Conservation (phyloP, 163 green algal genomes). For the Prototheca wickerhamii region DNA sequence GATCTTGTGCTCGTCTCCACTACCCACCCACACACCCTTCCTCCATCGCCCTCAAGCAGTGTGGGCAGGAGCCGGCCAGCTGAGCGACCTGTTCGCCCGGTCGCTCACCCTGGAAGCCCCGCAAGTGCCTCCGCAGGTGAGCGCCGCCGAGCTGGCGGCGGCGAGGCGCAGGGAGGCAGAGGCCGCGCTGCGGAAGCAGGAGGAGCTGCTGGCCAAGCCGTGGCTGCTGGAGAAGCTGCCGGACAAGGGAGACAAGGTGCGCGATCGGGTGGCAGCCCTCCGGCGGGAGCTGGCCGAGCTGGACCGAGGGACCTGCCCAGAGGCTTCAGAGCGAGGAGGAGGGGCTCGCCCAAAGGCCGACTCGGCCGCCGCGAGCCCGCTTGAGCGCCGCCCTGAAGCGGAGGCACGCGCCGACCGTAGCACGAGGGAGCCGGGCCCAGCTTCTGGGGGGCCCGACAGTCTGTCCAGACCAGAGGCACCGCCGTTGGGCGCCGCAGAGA, state of each 20-base stretch:
- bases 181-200: constrained; percentile 13
- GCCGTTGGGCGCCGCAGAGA: too few relatives aligned
- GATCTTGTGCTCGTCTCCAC: too few relatives aligned
- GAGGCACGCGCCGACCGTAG: too few relatives aligned
- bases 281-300: constrained; percentile 4
- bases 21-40: too few relatives aligned
- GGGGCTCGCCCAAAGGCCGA: too few relatives aligned
- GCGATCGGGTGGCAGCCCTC: constrained; percentile 11
- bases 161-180: constrained; percentile 9
- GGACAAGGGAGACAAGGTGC: constrained; percentile 29
- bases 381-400: too few relatives aligned
- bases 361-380: too few relatives aligned
- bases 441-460: too few relatives aligned
- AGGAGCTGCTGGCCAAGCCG: constrained; percentile 12
- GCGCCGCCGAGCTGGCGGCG: constrained; percentile 3
- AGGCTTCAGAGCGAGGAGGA: too few relatives aligned
- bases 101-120: constrained; percentile 8
- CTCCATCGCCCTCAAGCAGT: constrained; percentile 1
- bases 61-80: constrained; percentile 10
- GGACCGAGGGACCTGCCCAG: too few relatives aligned
- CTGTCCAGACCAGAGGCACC: too few relatives aligned
- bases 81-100: constrained; percentile 19
- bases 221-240: constrained; percentile 18
- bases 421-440: too few relatives aligned
- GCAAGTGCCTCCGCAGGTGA: not conserved